Evolutionary conservation across 495 filamentous ascomycete species (phyloP), one percentile per base, ranked within the genome.

Genomic region (Haplographium delicatum): DNA sequence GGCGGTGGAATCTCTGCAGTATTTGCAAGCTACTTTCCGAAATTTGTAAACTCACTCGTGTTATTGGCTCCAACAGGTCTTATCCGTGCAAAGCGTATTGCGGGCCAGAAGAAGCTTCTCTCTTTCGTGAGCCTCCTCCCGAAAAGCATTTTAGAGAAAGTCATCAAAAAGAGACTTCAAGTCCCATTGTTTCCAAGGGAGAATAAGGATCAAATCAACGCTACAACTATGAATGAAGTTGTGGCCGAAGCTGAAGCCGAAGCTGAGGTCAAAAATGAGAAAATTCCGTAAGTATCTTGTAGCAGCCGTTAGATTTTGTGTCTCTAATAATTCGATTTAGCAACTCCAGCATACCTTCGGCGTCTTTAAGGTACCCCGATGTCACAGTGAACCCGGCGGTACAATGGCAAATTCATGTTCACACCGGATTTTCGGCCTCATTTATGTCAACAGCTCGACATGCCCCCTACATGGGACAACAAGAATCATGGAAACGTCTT

Each of bases 61-160:
- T 75, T 97, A 23, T 69, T 96, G 27, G 87, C 88, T 0, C 85
- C 88, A 0, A 66, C 81, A 2, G 91, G 91, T 0, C 67, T 93
- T 27, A 73, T 94, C 39, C 75, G 85, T 25, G 62, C 77, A 2
- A 67, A 74, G n/a, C 83, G 81, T 53, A 76, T 88, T 50, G 78
- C 70, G 72, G 59, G 60, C 72, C 23, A 81, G 75, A 28, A 72
- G 74, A 44, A n/a, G n/a, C n/a, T n/a, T n/a, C 59, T 88, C 34
- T 67, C 89, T 11, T 90, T 86, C 58, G 72, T 71, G 3, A 74
- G 75, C 11, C 53, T 82, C 2, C 45, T 88, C 24, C 85, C 85
- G 1, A 77, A 83, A 40, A 65, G 62, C 39, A 37, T 87, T 9
- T 58, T 86, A 1, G 57, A 64, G 23, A 66, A 64, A 27, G 61